phyloP scores from a whole-genome alignment of 169 alveolate genomes.

The Eimeria falciformis region DNA sequence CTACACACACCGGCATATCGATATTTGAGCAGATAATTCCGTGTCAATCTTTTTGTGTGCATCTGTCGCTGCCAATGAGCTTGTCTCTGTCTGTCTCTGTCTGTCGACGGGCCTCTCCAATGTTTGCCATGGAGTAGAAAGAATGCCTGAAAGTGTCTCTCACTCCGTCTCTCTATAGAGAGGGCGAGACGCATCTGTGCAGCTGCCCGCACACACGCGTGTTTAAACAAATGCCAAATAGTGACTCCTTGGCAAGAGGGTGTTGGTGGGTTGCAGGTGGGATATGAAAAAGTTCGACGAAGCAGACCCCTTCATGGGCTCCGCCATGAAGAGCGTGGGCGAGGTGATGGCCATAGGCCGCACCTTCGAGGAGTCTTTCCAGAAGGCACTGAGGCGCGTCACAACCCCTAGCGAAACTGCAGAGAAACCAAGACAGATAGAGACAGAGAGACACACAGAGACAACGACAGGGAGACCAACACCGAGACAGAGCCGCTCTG shows the following conservation, averaged over 20 bases:
- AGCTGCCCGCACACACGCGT: no score
- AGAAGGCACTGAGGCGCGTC: conserved; percentile 89
- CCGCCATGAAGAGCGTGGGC: conserved; percentile 93
- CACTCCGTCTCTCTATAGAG: background rate
- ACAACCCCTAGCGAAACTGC: background rate
- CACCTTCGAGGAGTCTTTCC: conserved; percentile 93
- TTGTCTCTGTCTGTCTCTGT: no score
- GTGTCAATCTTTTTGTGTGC: no score
- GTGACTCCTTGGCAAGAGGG: no score
- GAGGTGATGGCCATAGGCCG: conserved; percentile 94
- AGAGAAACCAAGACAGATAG: no score
- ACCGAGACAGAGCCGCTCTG: background rate
- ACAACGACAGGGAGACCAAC: no score
- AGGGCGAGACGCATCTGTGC: no score
- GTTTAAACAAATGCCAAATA: no score
- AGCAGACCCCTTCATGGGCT: conserved; percentile 87
- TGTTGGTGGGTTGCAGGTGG: conserved; percentile 81
- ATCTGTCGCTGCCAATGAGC: no score
- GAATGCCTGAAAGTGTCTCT: background rate
- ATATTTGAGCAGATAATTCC: no score
- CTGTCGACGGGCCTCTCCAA: background rate
- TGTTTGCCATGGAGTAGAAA: background rate
- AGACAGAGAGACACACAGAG: no score
- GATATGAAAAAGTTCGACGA: conserved; percentile 90
- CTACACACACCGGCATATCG: no score